Conservation (phyloP, 495 filamentous ascomycete species). For the Oidiodendron maius region DNA sequence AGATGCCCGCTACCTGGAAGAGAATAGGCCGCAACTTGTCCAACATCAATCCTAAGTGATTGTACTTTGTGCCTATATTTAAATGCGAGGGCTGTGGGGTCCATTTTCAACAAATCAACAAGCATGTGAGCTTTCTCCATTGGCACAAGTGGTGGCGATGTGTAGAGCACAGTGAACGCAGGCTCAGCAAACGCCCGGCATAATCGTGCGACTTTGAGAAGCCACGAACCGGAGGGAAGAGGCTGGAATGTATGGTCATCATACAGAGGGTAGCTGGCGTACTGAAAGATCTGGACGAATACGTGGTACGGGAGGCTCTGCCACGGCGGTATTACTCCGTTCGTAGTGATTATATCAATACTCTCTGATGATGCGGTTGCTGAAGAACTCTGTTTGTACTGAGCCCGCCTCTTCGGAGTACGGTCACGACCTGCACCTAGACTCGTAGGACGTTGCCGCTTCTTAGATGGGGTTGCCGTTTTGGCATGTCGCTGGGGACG, state of each 20-base stretch:
- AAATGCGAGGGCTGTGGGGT: conserved; percentile 34
- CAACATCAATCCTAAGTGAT: conserved; percentile 61
- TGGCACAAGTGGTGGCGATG: conserved; percentile 56
- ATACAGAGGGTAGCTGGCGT: conserved; percentile 55
- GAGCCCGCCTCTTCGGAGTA: not conserved
- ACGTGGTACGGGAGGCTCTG: conserved; percentile 65
- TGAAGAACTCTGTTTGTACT: not conserved
- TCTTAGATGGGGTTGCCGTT: not conserved
- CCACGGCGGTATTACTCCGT: conserved; percentile 55
- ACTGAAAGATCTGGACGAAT: conserved; percentile 61
- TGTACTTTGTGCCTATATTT: conserved; percentile 64
- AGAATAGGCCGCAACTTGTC: conserved; percentile 25
- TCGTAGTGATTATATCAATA: not conserved
- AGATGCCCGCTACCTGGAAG: conserved; percentile 30
- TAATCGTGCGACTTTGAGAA: conserved; percentile 51
- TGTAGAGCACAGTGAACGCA: conserved; percentile 67
- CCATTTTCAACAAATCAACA: conserved; percentile 26
- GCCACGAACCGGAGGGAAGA: conserved; percentile 46
- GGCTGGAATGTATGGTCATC: conserved; percentile 33
- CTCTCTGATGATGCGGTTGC: not conserved
- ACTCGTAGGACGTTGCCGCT: conserved; percentile 2
- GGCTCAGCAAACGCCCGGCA: conserved; percentile 68
- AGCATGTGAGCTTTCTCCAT: conserved; percentile 38
- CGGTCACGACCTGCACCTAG: not conserved
- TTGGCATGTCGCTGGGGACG: conserved; percentile 1